Evolutionary conservation across 2,329 filamentous ascomycete genomes (phyloP).

Genomic region (Ophiobolus disseminans): DNA sequence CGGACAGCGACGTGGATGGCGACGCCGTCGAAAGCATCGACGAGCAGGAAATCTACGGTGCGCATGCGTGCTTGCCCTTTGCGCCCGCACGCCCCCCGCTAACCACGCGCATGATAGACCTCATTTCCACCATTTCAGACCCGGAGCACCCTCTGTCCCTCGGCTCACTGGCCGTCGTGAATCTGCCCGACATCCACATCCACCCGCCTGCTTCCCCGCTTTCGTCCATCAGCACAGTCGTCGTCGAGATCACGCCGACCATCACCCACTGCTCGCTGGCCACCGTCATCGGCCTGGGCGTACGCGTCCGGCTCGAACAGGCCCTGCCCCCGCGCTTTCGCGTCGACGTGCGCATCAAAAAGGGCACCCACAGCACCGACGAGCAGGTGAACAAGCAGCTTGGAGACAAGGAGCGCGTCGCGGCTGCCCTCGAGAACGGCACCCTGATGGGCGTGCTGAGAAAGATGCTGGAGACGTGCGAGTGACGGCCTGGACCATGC

Average conservation of each 20-base stretch:
- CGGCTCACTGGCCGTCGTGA: constrained; percentile 91
- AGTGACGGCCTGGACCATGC: constrained; percentile 48
- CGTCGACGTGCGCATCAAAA: constrained; percentile 91
- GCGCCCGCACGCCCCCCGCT: constrained; percentile 16
- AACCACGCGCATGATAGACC: constrained; percentile 63
- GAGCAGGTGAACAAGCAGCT: constrained; percentile 98
- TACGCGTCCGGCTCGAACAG: constrained; percentile 89
- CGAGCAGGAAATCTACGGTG: constrained; percentile 95
- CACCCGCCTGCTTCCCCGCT: constrained; percentile 67
- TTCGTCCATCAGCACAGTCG: constrained; percentile 74
- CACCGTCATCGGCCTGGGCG: constrained; percentile 92
- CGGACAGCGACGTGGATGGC: constrained; percentile 58
- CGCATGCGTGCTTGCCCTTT: constrained; percentile 15
- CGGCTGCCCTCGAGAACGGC: constrained; percentile 91
- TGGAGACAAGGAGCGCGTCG: constrained; percentile 94
- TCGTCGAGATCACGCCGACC: constrained; percentile 91
- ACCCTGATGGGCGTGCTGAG: constrained; percentile 85
- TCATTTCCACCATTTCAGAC: constrained; percentile 93
- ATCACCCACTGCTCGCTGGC: constrained; percentile 97
- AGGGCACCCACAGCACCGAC: constrained; percentile 92
- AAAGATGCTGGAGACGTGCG: constrained; percentile 92
- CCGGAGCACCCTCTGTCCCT: constrained; percentile 95
- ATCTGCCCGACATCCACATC: constrained; percentile 91
- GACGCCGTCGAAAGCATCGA: constrained; percentile 83
- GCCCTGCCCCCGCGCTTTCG: constrained; percentile 89